Evolutionary conservation across 352 stramenopile species (phyloP).

Genomic region (Blastocystis sp.): DNA sequence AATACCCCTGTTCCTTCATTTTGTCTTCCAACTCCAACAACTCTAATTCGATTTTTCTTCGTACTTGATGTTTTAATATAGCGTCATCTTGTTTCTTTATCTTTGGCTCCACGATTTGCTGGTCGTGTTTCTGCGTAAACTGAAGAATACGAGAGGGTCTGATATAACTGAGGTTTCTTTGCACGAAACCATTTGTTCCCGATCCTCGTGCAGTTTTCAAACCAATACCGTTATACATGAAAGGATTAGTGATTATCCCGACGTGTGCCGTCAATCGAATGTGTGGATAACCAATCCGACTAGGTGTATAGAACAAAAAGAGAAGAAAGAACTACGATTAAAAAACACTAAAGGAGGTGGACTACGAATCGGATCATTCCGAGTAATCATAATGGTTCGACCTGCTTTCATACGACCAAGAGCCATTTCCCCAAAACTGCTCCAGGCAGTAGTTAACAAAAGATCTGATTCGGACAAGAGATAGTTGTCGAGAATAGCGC

Average conservation of each 20-base stretch:
- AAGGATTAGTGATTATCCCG: not conserved
- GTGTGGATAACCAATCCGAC: too few relatives aligned
- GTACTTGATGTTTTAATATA: constrained; percentile 21
- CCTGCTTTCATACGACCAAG: constrained; percentile 6
- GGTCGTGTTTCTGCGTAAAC: constrained; percentile 27
- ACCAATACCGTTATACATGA: constrained; percentile 62
- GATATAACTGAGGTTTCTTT: constrained; percentile 55
- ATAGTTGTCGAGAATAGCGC: constrained; percentile 47
- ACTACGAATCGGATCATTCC: constrained; percentile 7
- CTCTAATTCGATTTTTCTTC: constrained; percentile 26
- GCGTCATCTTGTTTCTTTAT: constrained; percentile 37
- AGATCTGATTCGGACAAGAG: constrained; percentile 20
- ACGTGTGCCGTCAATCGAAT: not conserved
- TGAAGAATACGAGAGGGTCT: constrained; percentile 30
- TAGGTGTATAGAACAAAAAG: too few relatives aligned
- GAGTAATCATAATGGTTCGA: constrained; percentile 20
- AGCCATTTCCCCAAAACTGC: constrained; percentile 60
- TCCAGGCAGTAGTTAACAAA: constrained; percentile 49
- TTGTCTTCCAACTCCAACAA: constrained; percentile 44
- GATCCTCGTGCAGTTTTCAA: constrained; percentile 45
- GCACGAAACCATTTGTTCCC: constrained; percentile 59
- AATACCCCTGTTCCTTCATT: constrained; percentile 42
- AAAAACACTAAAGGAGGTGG: constrained; percentile 27
- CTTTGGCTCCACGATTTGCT: constrained; percentile 26
- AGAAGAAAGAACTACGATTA: not conserved